phyloP scores from a whole-genome alignment of 179 eudicot species.

The Silene coronaria region DNA sequence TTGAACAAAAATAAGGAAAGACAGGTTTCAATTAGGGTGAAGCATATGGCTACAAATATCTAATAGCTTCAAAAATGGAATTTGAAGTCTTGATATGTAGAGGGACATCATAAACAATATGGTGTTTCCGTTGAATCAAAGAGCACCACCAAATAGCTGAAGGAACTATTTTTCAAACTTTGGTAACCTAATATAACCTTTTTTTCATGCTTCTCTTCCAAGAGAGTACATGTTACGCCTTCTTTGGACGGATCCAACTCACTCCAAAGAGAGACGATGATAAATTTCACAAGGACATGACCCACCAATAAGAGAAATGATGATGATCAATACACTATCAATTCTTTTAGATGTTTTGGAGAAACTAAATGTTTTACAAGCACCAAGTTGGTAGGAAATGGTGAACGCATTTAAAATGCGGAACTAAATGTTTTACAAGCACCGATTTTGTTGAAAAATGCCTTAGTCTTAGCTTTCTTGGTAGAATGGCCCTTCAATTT shows the following conservation, averaged over 20 bases:
- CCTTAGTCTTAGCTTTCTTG: neutral
- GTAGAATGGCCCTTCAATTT: neutral
- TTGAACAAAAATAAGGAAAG: neutral
- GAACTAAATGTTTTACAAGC: neutral
- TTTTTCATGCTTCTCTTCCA: neutral
- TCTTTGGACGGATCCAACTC: neutral
- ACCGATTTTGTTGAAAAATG: neutral
- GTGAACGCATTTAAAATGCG: too few relatives aligned
- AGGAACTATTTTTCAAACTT: neutral
- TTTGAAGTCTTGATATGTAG: neutral
- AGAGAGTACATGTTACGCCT: neutral
- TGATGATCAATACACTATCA: neutral
- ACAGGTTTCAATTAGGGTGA: neutral
- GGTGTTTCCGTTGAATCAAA: neutral
- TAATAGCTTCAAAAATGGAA: neutral
- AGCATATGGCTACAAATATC: neutral
- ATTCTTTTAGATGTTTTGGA: neutral
- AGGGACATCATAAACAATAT: neutral
- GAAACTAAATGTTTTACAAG: neutral
- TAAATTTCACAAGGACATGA: neutral
- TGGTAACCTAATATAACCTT: neutral
- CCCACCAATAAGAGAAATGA: neutral
- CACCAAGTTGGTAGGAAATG: neutral
- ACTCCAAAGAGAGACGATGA: neutral
- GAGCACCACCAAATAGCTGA: neutral